Evolutionary conservation across 164 flowering plant species (phyloP).

Genomic region (Liquidambar formosana): DNA sequence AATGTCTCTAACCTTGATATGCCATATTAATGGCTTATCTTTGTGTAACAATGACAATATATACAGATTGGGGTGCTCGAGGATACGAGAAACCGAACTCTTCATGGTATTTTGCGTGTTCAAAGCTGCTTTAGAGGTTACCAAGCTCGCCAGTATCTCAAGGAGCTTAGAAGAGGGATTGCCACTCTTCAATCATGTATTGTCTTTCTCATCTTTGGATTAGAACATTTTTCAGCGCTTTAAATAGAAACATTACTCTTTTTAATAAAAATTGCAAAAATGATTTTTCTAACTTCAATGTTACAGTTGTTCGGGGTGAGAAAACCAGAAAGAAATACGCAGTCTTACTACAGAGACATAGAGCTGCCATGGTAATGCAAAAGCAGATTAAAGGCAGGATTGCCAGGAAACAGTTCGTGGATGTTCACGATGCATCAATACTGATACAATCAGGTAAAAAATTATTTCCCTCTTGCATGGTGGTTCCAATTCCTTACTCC

Average conservation of each 20-base stretch:
- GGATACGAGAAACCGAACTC: slow-evolving; percentile 95
- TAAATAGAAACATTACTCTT: background rate
- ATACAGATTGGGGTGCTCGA: slow-evolving; percentile 93
- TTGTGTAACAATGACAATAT: slow-evolving; percentile 2
- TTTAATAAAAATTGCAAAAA: background rate
- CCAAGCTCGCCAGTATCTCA: slow-evolving; percentile 67
- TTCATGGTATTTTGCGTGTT: slow-evolving; percentile 89
- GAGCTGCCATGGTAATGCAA: slow-evolving; percentile 79
- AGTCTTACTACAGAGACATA: slow-evolving; percentile 47
- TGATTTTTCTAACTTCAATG: background rate
- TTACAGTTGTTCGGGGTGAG: slow-evolving; percentile 83
- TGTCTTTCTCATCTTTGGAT: slow-evolving; percentile 11
- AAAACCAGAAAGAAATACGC: slow-evolving; percentile 65
- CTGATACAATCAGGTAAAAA: slow-evolving; percentile 79
- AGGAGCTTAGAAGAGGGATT: slow-evolving; percentile 67
- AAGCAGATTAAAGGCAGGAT: slow-evolving; percentile 53
- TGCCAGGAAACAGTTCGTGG: slow-evolving; percentile 37
- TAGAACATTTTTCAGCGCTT: background rate
- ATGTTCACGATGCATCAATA: slow-evolving; percentile 52
- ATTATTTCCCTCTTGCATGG: background rate
- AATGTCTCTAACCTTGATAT: background rate
- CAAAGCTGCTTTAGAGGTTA: slow-evolving; percentile 98
- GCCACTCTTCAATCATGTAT: slow-evolving; percentile 84
- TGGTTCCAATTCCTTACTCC: background rate
- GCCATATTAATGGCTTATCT: background rate